Conservation (phyloP, 345 rosid genomes). For the Fremontodendron californicum region DNA sequence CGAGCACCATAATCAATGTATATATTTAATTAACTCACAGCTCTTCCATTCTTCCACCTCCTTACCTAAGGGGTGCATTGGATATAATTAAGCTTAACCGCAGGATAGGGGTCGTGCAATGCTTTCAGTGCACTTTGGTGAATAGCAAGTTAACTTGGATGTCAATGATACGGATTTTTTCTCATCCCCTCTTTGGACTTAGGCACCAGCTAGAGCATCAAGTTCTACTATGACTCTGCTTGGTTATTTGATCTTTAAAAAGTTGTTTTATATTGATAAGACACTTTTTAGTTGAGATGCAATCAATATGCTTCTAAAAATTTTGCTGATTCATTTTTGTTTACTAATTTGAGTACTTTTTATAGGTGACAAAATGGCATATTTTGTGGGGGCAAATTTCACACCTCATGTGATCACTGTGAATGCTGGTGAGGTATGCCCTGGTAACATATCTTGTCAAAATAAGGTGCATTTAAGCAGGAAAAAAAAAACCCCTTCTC, state of each 20-base stretch:
- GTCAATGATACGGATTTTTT: neutral
- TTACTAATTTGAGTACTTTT: slow-evolving; percentile 15
- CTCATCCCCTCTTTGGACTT: neutral
- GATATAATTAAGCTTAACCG: neutral
- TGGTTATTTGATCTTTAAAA: neutral
- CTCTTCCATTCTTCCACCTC: neutral
- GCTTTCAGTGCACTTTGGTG: neutral
- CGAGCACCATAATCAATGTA: neutral
- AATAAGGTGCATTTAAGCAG: neutral
- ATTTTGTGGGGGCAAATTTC: slow-evolving; percentile 65
- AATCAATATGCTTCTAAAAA: neutral
- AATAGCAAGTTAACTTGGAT: neutral
- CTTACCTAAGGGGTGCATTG: too few relatives aligned
- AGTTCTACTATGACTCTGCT: neutral
- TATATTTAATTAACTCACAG: neutral
- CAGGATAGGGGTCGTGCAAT: neutral
- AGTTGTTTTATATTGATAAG: neutral
- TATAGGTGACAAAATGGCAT: slow-evolving; percentile 50
- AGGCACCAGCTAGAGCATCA: neutral
- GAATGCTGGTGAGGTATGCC: slow-evolving; percentile 83
- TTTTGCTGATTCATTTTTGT: neutral
- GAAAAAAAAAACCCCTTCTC: neutral
- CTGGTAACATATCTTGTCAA: neutral
- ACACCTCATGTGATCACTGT: slow-evolving; percentile 84
- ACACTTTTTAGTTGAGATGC: neutral